A percentile compares a stretch with the other conserved stretches of the same genome.
Conservation (phyloP, 805 yeast genomes). For the Myxozyma monticola region DNA sequence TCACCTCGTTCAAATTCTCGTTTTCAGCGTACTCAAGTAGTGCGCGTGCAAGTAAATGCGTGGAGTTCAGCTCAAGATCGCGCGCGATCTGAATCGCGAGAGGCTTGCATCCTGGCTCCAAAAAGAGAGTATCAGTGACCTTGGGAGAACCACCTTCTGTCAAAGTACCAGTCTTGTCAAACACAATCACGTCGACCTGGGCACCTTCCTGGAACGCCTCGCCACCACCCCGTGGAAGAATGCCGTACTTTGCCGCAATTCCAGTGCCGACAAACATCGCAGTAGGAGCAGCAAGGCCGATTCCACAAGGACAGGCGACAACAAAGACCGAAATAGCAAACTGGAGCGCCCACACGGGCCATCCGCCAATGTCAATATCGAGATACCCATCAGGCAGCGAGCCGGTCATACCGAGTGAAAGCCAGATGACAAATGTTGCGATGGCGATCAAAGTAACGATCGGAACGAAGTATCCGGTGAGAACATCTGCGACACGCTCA, state of each 20-base stretch:
- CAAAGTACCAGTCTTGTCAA: constrained; percentile 78
- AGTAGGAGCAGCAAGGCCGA: constrained; percentile 83
- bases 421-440: constrained; percentile 69
- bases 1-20: constrained; percentile 11
- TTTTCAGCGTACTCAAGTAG: constrained; percentile 47
- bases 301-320: constrained; percentile 83
- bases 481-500: constrained; percentile 64
- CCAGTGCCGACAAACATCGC: constrained; percentile 80
- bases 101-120: constrained; percentile 26
- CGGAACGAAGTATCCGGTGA: constrained; percentile 76
- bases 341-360: constrained; percentile 76
- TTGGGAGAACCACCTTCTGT: constrained; percentile 61
- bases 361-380: constrained; percentile 68
- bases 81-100: constrained; percentile 51
- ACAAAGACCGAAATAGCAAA: constrained; percentile 80
- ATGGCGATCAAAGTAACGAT: constrained; percentile 60
- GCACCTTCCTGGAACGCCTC: constrained; percentile 80
- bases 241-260: constrained; percentile 72
- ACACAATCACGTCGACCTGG: constrained; percentile 60
- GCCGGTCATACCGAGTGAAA: constrained; percentile 56
- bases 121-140: constrained; percentile 50
- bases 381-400: constrained; percentile 55
- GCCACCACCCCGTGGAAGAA: constrained; percentile 78
- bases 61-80: constrained; percentile 63
- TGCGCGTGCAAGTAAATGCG: constrained; percentile 68